phyloP scores from a whole-genome alignment of 2,329 filamentous ascomycete genomes.

The Bimuria novae-zelandiae region DNA sequence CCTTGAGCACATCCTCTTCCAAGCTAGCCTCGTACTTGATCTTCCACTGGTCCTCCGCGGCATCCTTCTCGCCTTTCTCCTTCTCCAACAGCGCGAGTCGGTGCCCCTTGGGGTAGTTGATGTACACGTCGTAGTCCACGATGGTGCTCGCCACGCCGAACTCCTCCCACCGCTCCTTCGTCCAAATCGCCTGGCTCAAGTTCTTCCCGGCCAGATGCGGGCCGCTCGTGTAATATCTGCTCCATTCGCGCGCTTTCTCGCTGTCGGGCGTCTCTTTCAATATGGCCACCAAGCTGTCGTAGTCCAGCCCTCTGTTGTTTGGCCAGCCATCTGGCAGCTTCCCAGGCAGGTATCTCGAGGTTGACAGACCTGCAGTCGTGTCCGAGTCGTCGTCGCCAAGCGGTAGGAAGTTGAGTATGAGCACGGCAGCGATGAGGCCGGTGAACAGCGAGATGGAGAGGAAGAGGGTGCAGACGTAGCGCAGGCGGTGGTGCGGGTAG shows the following conservation, averaged over 20 bases:
- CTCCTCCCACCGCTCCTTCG: constrained; percentile 54
- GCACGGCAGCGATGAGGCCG: constrained; percentile 43
- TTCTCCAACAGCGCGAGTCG: constrained; percentile 55
- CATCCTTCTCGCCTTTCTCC: constrained; percentile 47
- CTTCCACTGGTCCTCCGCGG: constrained; percentile 52
- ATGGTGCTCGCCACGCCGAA: constrained; percentile 54
- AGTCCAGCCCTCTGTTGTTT: constrained; percentile 53
- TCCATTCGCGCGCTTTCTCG: constrained; percentile 56
- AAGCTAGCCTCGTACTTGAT: constrained; percentile 79
- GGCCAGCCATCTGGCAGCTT: constrained; percentile 47
- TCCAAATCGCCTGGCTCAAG: constrained; percentile 57
- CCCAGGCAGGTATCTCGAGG: constrained; percentile 22
- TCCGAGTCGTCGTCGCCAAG: constrained; percentile 38
- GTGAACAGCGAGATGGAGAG: constrained; percentile 45
- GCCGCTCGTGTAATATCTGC: constrained; percentile 56
- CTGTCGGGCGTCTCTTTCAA: constrained; percentile 59
- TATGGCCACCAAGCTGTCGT: constrained; percentile 60
- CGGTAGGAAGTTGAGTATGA: constrained; percentile 46
- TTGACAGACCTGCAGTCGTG: constrained; percentile 10
- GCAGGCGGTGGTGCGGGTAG: constrained; percentile 60
- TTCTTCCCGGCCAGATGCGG: constrained; percentile 59
- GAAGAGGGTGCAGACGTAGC: constrained; percentile 69
- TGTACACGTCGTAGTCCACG: constrained; percentile 56
- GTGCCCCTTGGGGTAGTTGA: constrained; percentile 57
- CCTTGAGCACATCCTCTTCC: constrained; percentile 80